Evolutionary conservation across 2,329 filamentous ascomycete species (phyloP).

Genomic region (Cladophialophora bantiana): DNA sequence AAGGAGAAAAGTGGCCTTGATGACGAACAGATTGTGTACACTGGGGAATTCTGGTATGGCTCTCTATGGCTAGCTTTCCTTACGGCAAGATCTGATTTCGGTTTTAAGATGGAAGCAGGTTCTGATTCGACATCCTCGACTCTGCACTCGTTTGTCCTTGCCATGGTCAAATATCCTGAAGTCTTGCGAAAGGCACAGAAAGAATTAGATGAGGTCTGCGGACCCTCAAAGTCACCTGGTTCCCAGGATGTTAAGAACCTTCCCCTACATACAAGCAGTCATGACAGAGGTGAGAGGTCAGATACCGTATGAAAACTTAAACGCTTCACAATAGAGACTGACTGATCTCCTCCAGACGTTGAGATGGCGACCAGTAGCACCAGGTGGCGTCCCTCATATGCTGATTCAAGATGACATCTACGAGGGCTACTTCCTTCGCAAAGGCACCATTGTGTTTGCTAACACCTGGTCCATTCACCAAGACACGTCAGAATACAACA

Average conservation of each 20-base stretch:
- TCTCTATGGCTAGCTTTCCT: neutral
- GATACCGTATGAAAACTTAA: neutral
- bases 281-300: constrained; percentile 41
- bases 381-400: constrained; percentile 54
- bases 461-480: constrained; percentile 56
- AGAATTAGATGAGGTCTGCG: constrained; percentile 51
- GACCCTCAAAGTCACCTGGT: constrained; percentile 41
- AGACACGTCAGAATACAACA: constrained; percentile 50
- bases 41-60: constrained; percentile 19
- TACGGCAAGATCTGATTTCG: constrained; percentile 40
- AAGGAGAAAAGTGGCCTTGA: constrained; percentile 19
- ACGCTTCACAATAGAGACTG: neutral
- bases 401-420: constrained; percentile 53
- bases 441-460: constrained; percentile 54
- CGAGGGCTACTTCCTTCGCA: constrained; percentile 58
- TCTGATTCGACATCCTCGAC: constrained; percentile 60
- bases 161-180: constrained; percentile 57
- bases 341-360: constrained; percentile 26
- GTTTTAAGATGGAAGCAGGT: constrained; percentile 50
- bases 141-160: constrained; percentile 56
- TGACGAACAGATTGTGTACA: constrained; percentile 16
- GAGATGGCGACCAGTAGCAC: constrained; percentile 46
- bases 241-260: constrained; percentile 43
- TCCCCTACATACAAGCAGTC: constrained; percentile 45
- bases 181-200: constrained; percentile 52